Percentiles rank a stretch among this genome's conserved stretches.
Evolutionary conservation across 495 filamentous ascomycete species (phyloP).

Genomic region (Penicillium daleae): DNA sequence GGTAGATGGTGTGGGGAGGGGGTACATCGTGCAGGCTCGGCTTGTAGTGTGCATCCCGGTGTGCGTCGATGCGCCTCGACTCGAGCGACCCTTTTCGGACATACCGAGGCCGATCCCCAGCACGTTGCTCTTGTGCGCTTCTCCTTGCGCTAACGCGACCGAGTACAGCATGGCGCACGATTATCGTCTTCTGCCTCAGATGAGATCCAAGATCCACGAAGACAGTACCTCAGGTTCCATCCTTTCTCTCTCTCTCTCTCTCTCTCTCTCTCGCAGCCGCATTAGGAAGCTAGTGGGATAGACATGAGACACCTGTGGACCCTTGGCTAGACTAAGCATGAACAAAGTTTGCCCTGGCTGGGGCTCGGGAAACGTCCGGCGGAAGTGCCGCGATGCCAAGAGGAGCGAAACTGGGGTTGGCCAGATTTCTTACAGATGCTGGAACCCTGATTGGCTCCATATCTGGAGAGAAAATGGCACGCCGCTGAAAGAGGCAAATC

Average conservation of each 20-base stretch:
- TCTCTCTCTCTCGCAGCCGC: neutral
- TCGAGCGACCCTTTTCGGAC: neutral
- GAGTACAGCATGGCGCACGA: too few relatives aligned
- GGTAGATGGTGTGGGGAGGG: neutral
- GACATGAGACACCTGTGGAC: neutral
- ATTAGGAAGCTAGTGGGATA: neutral
- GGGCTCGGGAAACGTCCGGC: constrained; percentile 13
- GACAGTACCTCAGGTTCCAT: too few relatives aligned
- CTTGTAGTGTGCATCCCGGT: neutral
- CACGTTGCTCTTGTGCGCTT: neutral
- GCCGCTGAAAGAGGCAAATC: neutral
- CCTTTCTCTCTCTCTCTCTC: too few relatives aligned
- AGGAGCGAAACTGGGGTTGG: constrained; percentile 12
- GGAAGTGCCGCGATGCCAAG: constrained; percentile 10
- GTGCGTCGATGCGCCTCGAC: neutral
- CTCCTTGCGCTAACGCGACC: neutral
- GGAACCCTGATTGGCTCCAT: constrained; percentile 13
- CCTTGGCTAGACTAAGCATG: neutral
- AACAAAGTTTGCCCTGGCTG: constrained; percentile 4
- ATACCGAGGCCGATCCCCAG: neutral
- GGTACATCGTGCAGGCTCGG: constrained; percentile 1
- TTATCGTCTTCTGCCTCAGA: too few relatives aligned
- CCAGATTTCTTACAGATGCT: neutral
- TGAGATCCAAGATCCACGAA: too few relatives aligned
- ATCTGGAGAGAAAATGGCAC: neutral